Base-by-base conservation (phyloP, 2,329 filamentous ascomycete genomes). In the Beauveria sp. region DNA sequence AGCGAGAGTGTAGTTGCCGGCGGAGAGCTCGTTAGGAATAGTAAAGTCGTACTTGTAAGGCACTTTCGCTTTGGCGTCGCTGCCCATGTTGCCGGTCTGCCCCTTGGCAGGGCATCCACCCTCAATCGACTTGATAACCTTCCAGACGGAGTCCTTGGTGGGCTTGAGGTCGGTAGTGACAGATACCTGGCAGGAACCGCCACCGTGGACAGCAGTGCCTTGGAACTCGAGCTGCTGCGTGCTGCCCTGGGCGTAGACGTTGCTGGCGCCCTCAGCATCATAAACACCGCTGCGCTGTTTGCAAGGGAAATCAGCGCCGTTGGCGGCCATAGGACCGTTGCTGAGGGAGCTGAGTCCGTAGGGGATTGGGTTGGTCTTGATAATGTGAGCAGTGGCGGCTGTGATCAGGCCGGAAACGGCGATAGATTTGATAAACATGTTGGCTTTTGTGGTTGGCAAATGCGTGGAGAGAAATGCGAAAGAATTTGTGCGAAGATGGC, bases 171-270 rank as follows among this genome's bases (percentile, higher is more conserved):
- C 93, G 20, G 89, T 91, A 0, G 93, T 95, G 67, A 99, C 78
- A 9, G 88, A 89, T 62, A 98, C 77, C 69, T 99, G 95, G 77
- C 95, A 98, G 0, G 91, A 96, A 0, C 95, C 95, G 59, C 95
- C 95, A 20, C 93, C 93, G 67, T 99, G 95, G 0, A 87, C 85
- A 3, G 92, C 93, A 54, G 80, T 77, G 42, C 92, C 93, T 0
- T 76, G 76, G 73, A 96, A 90, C 0, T 75, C 73, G 1, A 97
- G 79, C 0, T 77, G 72, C 22, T 75, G 72, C 0, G 62, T 70
- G 68, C 73, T 73, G 1, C 75, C 75, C 2, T 74, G 69, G 0
- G 80, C 76, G 73, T 89, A 90, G 1, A 77, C 71, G 67, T 90
- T 91, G 68, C 74, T 75, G 1, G 69, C 72, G 6, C 75, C 75